Percentiles rank a stretch among this genome's conserved stretches.
Conservation (phyloP, 495 filamentous ascomycete species). For the Trichocladium uniseriatum region DNA sequence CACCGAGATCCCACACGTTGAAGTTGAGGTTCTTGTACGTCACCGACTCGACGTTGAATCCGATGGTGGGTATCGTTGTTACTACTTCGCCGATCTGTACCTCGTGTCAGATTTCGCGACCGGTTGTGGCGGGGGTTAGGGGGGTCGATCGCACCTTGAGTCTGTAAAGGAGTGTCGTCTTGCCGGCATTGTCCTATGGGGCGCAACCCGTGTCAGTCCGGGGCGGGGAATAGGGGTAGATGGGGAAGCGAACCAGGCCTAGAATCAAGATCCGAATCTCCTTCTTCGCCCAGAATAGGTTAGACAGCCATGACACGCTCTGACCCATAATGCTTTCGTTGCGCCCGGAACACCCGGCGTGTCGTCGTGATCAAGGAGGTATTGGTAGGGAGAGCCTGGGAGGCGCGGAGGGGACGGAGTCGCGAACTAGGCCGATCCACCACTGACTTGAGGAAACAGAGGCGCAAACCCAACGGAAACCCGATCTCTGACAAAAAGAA, state of each 20-base stretch:
- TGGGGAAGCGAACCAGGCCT: constrained; percentile 60
- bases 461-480: background rate
- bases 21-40: constrained; percentile 96
- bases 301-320: constrained; percentile 65
- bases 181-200: constrained; percentile 91
- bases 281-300: constrained; percentile 81
- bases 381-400: background rate
- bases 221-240: background rate
- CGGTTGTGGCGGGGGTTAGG: background rate
- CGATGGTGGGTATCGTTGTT: constrained; percentile 97
- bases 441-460: background rate
- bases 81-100: constrained; percentile 92
- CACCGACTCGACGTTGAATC: constrained; percentile 97
- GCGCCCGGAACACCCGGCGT: background rate
- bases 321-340: constrained; percentile 58
- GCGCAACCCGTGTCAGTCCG: constrained; percentile 18
- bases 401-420: background rate
- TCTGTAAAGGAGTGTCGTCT: constrained; percentile 93
- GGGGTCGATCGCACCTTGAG: constrained; percentile 58
- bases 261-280: constrained; percentile 95
- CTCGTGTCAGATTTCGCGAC: background rate
- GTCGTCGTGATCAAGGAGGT: background rate
- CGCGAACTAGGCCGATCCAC: background rate
- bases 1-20: constrained; percentile 97
- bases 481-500: background rate